A percentile compares a stretch with the other conserved stretches of the same genome.
Evolutionary conservation across 2,329 filamentous ascomycete genomes (phyloP).

Genomic region (Periconia macrospinosa): DNA sequence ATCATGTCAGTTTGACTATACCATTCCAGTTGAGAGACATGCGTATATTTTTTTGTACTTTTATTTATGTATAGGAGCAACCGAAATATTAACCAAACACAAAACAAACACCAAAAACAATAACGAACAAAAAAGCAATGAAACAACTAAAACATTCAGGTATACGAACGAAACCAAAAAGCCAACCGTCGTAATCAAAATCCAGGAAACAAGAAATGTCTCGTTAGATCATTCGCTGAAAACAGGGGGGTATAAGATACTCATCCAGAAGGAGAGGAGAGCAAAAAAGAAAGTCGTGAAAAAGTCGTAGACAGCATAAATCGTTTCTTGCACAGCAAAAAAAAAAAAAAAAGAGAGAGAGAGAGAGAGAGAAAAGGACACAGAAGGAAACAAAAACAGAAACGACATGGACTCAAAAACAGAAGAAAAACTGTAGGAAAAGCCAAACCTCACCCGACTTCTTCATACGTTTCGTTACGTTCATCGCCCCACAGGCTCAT

Average conservation of each 20-base stretch:
- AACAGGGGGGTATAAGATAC: conserved; percentile 1
- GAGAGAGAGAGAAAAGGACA: not conserved
- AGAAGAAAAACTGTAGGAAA: not conserved
- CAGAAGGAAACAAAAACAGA: conserved; percentile 2
- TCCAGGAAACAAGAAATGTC: conserved; percentile 1
- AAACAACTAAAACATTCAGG: too few relatives aligned
- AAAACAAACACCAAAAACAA: too few relatives aligned
- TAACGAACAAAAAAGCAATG: too few relatives aligned
- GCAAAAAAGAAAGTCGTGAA: conserved; percentile 6
- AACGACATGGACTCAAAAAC: not conserved
- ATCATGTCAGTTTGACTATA: too few relatives aligned
- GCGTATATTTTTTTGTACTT: too few relatives aligned
- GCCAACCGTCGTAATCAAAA: not conserved
- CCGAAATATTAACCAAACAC: too few relatives aligned
- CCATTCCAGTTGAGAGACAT: too few relatives aligned
- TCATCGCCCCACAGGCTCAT: conserved; percentile 2
- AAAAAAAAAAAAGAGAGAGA: not conserved
- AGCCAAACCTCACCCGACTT: not conserved
- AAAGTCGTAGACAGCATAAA: not conserved
- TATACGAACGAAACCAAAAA: too few relatives aligned
- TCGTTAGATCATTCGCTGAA: not conserved
- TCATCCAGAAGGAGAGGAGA: not conserved
- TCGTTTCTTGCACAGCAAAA: not conserved
- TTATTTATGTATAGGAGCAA: too few relatives aligned
- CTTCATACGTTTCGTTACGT: not conserved